These are phyloP conservation scores for Spiraea crenata DNA, from an alignment of 331 rosid species.

Conservation along the genomic window DNA sequence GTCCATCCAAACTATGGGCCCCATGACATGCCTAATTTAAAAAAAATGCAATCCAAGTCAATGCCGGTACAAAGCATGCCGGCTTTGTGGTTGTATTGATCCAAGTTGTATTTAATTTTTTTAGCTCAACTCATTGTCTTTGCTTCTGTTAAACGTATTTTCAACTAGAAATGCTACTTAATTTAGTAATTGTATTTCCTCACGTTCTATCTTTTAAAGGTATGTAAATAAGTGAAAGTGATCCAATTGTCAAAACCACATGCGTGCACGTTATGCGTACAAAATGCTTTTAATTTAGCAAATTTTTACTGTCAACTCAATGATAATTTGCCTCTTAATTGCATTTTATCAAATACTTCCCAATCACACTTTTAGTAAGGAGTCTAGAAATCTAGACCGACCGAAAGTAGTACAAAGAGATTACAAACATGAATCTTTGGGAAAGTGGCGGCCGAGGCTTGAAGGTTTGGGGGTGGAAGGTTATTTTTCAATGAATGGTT, in stretches of 20 bases:
- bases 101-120: slow-evolving; percentile 2
- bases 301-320: too few relatives aligned
- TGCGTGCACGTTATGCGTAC: slow-evolving; percentile 6
- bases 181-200: neutral
- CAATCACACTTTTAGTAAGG: neutral
- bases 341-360: too few relatives aligned
- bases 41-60: slow-evolving; percentile 47
- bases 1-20: slow-evolving; percentile 8
- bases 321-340: too few relatives aligned
- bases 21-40: slow-evolving; percentile 22
- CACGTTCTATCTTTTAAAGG: neutral
- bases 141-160: slow-evolving; percentile 6
- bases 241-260: slow-evolving; percentile 5
- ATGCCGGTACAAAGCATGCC: slow-evolving; percentile 38
- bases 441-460: too few relatives aligned
- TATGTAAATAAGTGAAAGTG: neutral
- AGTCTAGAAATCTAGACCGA: neutral
- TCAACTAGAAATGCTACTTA: neutral
- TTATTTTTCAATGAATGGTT: too few relatives aligned
- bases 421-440: too few relatives aligned
- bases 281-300: neutral
- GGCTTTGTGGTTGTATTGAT: slow-evolving; percentile 33
- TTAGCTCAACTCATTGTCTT: slow-evolving; percentile 5
- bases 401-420: too few relatives aligned
- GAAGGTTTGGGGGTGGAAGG: too few relatives aligned